Evolutionary conservation across 2,329 filamentous ascomycete species (phyloP), one percentile per base, ranked within the genome.

Genomic region (Aspergillus pseudoviridinutans): DNA sequence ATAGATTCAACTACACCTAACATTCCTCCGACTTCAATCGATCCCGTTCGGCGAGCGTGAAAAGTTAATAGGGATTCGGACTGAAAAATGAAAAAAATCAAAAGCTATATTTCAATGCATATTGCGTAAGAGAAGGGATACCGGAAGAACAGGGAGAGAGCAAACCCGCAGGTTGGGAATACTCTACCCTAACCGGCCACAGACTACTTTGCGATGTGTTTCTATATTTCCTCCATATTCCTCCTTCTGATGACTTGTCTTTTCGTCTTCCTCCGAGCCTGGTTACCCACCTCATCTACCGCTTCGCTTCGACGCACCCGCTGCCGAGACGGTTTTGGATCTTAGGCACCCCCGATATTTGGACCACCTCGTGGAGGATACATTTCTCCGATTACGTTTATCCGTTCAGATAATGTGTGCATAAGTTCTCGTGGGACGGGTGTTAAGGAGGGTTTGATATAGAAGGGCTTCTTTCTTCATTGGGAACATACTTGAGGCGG

Each of bases 341-440:
- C 47, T 51, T 38, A 32, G 50, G 22, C 41, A 29, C 29, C n/a
- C 25, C 28, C 17, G 54, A 24, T 24, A n/a, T 25, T 44, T 25
- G 22, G 44, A 20, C 42, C n/a, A 14, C 10, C 12, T 24, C 4
- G 32, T 27, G 50, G 32, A 42, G 10, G 49, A 50, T 29, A 17
- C 25, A 25, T 38, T n/a, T 17, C 29, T 53, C 25, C 32, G 50
- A 41, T 49, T 42, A 52, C 49, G 8, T 52, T 51, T 38, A 38
- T 52, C 49, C 29, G 35, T 56, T 56, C 54, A 27, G 50, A 46
- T 28, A 58, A 51, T 58, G 54, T 54, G 56, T 58, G 58, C 54
- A 47, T 47, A 47, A 47, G 44, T 12, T 47, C 24, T 47, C 22
- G 6, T 38, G 32, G 44, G 44, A 27, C 44, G 44, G 44, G 44